phyloP scores from a whole-genome alignment of 75 land plant species.

The Ceratopteris richardii region DNA sequence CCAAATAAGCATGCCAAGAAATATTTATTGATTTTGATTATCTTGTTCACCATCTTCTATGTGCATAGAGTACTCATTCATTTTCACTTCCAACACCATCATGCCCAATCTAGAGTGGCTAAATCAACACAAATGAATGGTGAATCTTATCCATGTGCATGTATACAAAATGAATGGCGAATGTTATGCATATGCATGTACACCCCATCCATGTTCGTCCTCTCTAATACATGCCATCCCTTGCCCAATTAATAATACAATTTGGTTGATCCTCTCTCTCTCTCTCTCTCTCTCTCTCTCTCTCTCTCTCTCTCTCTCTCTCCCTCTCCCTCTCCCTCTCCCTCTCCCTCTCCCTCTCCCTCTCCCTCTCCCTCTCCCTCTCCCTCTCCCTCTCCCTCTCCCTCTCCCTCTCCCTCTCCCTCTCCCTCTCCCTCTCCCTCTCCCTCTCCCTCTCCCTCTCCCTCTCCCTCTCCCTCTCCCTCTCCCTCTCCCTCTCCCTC shows the following conservation, averaged over 20 bases:
- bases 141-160: too few relatives aligned
- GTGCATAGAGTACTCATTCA: too few relatives aligned
- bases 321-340: not conserved
- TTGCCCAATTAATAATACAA: not conserved
- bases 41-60: too few relatives aligned
- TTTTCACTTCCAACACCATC: too few relatives aligned
- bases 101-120: too few relatives aligned
- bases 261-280: not conserved
- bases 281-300: not conserved
- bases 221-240: not conserved
- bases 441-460: not conserved
- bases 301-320: not conserved
- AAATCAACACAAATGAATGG: too few relatives aligned
- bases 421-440: not conserved
- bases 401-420: not conserved
- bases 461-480: conserved; percentile 1
- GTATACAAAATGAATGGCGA: too few relatives aligned
- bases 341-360: not conserved
- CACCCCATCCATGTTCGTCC: too few relatives aligned
- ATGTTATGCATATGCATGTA: too few relatives aligned
- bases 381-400: conserved; percentile 4
- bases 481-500: not conserved
- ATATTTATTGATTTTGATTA: too few relatives aligned
- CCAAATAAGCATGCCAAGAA: too few relatives aligned
- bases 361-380: conserved; percentile 5